Base-by-base conservation (phyloP, 2,329 filamentous ascomycete genomes). In the Sporothrix inflata region DNA sequence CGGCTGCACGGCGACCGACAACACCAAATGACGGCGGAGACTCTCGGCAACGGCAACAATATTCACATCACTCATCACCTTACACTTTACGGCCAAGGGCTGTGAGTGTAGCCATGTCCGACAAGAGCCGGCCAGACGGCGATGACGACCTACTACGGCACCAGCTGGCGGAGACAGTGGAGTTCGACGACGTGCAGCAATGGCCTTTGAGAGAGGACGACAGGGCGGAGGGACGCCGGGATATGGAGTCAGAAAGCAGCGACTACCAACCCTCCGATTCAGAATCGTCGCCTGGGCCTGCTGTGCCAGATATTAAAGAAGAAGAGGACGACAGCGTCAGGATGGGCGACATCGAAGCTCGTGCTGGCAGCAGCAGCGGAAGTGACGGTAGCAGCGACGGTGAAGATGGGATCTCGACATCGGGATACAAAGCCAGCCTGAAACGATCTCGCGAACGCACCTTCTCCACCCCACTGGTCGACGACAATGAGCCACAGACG, bases 401-500 rank as follows among this genome's bases (percentile, higher is more conserved):
- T 14, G n/a, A n/a, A 16, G 19, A 47, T 21, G 24, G 42, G n/a
- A 53, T 24, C 21, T 24, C n/a, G 2, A 14, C 34, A 42, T n/a
- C 40, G 42, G 34, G 14, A 1, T 34, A 27, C 34, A 67, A 24
- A 27, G 12, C 30, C 27, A 60, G 49, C 16, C 42, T 4, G 3
- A 66, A 67, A 47, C 66, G 70, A 24, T 45, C 72, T 11, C 51
- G 38, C 14, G 27, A 38, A 5, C 63, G 68, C 42, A 51, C 67
- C 2, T 45, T 73, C 3, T 67, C 71, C 0, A 47, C 47, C 4
- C 27, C 45, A 11, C 27, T 55, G 12, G 14, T 40, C 6, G 34
- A 38, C 45, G 19, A 42, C 24, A 27, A 47, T 9, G 57, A 73
- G 16, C 82, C 83, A 2, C 82, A 84, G 74, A 1, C 11, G 11